phyloP scores from a whole-genome alignment of 2,329 filamentous ascomycete genomes.

The Alternaria postmessia region DNA sequence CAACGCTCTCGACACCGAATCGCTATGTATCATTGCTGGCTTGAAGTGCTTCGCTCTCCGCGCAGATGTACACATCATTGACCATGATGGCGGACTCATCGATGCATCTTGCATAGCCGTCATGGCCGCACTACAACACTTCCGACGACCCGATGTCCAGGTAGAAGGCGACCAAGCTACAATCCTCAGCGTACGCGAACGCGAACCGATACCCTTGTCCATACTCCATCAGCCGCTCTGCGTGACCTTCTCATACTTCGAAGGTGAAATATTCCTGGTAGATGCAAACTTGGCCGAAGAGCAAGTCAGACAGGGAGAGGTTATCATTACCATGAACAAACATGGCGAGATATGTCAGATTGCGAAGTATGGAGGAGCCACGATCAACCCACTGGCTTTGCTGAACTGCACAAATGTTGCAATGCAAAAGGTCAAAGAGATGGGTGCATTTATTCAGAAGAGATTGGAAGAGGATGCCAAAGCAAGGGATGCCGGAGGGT shows the following conservation, averaged over 20 bases:
- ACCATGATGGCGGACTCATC: conserved; percentile 88
- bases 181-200: conserved; percentile 82
- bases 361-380: conserved; percentile 84
- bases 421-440: conserved; percentile 79
- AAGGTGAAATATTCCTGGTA: conserved; percentile 74
- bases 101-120: conserved; percentile 87
- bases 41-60: conserved; percentile 91
- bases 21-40: conserved; percentile 89
- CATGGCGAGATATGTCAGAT: conserved; percentile 92
- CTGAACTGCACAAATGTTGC: conserved; percentile 79
- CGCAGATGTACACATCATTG: conserved; percentile 89
- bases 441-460: conserved; percentile 76
- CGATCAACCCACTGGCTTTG: conserved; percentile 80
- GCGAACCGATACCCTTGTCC: conserved; percentile 87
- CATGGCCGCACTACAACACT: conserved; percentile 88
- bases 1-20: conserved; percentile 92
- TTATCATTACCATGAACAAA: conserved; percentile 85
- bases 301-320: conserved; percentile 74
- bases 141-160: conserved; percentile 86
- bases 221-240: conserved; percentile 93
- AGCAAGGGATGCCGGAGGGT: conserved; percentile 77
- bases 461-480: conserved; percentile 80
- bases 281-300: conserved; percentile 79
- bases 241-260: conserved; percentile 87
- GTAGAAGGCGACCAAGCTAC: conserved; percentile 86